Evolutionary conservation across 371 early-diverging fungal genomes (phyloP), one percentile per base, ranked within the genome.

Genomic region (Coelomomyces lativittatus): DNA sequence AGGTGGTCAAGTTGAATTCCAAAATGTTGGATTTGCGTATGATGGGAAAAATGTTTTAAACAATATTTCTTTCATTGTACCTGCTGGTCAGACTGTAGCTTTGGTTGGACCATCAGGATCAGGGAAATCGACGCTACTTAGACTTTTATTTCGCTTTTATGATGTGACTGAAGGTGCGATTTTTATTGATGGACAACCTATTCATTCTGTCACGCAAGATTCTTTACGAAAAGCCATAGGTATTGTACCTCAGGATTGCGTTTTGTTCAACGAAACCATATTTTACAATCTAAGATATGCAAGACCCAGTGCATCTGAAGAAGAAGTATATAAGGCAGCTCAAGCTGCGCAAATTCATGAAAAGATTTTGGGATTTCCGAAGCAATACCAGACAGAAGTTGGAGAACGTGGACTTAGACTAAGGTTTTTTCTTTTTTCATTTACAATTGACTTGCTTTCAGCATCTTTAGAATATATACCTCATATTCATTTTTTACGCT

Each of bases 331-430:
- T 14, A 64, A 62, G 0, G 88, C 90, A 2, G 90, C 91, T 0
- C 73, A 74, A 37, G 78, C 78, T 5, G 91, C 91, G 1, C 81
- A 85, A 48, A 76, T 83, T 28, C 86, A 85, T 53, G 66, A 70
- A 44, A 66, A 63, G 37, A 73, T 86, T 31, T 57, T 67, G 51
- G 51, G 64, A 8, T 70, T 86, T 55, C 67, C 83, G 0, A 80
- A 82, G 23, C 85, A 81, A 21, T 97, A 97, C 60, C 73, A 91
- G 0, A 89, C 96, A 0, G 74, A 70, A 9, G 91, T 92, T 0
- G 97, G 97, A 21, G 86, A 91, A 56, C 75, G 91, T 29, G 98
- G 97, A 7, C 58, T 85, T 55, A 80, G 84, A 49, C 63, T 98
- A 6, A 80, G 74, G 36, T 82, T 83, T 8, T 23, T 3, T 11